Percentiles rank a stretch among this genome's conserved stretches.
Evolutionary conservation across 208 protist genomes (phyloP).

Genomic region (Trypanosoma theileri): DNA sequence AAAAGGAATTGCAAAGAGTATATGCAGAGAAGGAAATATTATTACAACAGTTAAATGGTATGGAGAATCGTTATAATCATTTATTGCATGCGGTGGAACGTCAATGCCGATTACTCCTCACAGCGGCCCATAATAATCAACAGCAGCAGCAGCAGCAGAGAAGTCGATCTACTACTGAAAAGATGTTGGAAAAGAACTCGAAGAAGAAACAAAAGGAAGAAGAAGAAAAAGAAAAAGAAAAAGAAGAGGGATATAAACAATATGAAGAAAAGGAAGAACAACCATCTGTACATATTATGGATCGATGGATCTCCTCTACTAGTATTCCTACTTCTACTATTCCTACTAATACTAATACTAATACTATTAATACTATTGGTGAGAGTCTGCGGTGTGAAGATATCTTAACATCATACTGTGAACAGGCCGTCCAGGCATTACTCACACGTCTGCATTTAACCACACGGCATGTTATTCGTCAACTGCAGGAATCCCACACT

Average conservation of each 20-base stretch:
- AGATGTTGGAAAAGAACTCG: neutral
- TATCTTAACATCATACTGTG: conserved; percentile 1
- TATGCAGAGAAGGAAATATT: conserved; percentile 9
- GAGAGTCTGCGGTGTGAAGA: neutral
- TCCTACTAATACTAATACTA: neutral
- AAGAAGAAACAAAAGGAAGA: neutral
- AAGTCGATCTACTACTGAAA: neutral
- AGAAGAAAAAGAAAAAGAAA: neutral
- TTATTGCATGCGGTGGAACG: conserved; percentile 10
- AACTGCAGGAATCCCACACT: conserved; percentile 3
- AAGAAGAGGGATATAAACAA: conserved; percentile 5
- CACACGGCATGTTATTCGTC: neutral
- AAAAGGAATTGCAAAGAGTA: neutral
- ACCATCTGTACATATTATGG: too few species aligned
- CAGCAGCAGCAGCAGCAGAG: neutral
- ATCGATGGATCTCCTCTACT: too few species aligned
- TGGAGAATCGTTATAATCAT: conserved; percentile 4
- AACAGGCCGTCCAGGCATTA: neutral
- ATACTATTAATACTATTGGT: neutral
- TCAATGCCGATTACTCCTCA: conserved; percentile 18
- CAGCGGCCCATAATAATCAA: neutral
- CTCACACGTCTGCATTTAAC: conserved; percentile 2
- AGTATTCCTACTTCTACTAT: too few species aligned
- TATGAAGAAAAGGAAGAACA: neutral
- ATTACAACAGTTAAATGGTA: neutral